These are phyloP conservation scores for Curvularia hawaiiensis DNA, from an alignment of 2,329 filamentous ascomycete genomes.

Conservation along the genomic window DNA sequence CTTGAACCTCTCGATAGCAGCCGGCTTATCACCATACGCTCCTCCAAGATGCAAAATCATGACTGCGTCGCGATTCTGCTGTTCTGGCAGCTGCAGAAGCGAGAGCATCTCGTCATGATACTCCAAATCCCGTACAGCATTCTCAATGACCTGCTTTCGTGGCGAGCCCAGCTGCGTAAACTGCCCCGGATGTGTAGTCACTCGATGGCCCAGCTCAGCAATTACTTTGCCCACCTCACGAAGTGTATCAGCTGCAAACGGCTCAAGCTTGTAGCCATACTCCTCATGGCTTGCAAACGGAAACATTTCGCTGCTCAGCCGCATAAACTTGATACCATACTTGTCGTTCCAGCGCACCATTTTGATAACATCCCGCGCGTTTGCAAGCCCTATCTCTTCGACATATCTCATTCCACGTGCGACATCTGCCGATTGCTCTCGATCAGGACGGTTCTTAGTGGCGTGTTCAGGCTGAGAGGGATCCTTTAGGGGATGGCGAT, in stretches of 20 bases:
- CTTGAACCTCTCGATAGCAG: conserved; percentile 78
- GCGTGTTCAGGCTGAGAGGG: conserved; percentile 77
- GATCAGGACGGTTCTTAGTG: conserved; percentile 86
- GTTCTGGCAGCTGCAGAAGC: conserved; percentile 75
- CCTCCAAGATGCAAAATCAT: conserved; percentile 97
- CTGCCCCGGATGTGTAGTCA: conserved; percentile 87
- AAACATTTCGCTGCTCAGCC: conserved; percentile 95
- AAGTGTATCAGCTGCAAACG: conserved; percentile 80
- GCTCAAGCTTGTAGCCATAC: conserved; percentile 82
- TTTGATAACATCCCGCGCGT: conserved; percentile 81
- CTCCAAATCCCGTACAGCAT: conserved; percentile 78
- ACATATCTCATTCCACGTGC: conserved; percentile 74
- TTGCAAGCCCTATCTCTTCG: conserved; percentile 77
- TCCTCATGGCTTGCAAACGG: conserved; percentile 89
- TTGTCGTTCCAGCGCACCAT: conserved; percentile 92
- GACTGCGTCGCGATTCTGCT: conserved; percentile 82
- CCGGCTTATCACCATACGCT: conserved; percentile 82
- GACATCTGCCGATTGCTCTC: conserved; percentile 67
- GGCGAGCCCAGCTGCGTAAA: conserved; percentile 93
- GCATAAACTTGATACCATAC: conserved; percentile 90
- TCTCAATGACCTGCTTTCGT: conserved; percentile 74
- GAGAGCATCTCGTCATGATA: conserved; percentile 88
- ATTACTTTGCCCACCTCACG: conserved; percentile 78
- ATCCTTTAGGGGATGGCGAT: conserved; percentile 80
- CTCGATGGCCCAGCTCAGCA: conserved; percentile 77